Evolutionary conservation across 768 basidiomycete species (phyloP).

Genomic region (Amanita fuliginea): DNA sequence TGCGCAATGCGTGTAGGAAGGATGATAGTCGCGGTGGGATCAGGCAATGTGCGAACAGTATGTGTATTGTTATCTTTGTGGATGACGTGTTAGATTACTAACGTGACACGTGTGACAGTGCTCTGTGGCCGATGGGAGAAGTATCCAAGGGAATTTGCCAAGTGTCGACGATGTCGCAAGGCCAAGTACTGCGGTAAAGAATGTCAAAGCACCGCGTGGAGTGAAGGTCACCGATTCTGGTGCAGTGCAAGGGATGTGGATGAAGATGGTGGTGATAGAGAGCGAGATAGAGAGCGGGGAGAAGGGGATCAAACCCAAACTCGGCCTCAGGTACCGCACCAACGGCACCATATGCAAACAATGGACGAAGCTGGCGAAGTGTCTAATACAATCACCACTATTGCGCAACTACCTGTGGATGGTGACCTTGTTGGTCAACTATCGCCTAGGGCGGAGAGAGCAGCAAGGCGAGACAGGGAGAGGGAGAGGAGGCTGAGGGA

Average conservation of each 20-base stretch:
- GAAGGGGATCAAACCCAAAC: background rate
- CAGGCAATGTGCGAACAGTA: constrained; percentile 94
- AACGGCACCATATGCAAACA: background rate
- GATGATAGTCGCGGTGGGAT: constrained; percentile 91
- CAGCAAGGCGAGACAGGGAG: constrained; percentile 4
- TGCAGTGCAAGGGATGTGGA: constrained; percentile 57
- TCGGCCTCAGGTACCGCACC: background rate
- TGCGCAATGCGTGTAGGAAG: constrained; percentile 98
- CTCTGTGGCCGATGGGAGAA: constrained; percentile 92
- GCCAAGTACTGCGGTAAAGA: constrained; percentile 99
- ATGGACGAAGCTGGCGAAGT: constrained; percentile 2
- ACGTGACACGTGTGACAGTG: constrained; percentile 30
- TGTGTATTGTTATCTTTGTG: constrained; percentile 13
- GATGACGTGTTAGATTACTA: background rate
- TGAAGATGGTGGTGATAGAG: constrained; percentile 23
- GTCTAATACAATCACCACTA: no score
- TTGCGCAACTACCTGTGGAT: background rate
- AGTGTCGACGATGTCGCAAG: constrained; percentile 90
- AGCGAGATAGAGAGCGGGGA: background rate
- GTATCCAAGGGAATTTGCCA: constrained; percentile 91
- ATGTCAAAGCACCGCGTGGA: constrained; percentile 95
- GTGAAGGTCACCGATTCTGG: constrained; percentile 94
- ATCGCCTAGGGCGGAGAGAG: constrained; percentile 4
- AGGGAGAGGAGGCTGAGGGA: constrained; percentile 3
- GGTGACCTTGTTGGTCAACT: background rate